Percentiles rank a stretch among this genome's conserved stretches.
Conservation (phyloP, 345 rosid genomes). For the Salix exigua region DNA sequence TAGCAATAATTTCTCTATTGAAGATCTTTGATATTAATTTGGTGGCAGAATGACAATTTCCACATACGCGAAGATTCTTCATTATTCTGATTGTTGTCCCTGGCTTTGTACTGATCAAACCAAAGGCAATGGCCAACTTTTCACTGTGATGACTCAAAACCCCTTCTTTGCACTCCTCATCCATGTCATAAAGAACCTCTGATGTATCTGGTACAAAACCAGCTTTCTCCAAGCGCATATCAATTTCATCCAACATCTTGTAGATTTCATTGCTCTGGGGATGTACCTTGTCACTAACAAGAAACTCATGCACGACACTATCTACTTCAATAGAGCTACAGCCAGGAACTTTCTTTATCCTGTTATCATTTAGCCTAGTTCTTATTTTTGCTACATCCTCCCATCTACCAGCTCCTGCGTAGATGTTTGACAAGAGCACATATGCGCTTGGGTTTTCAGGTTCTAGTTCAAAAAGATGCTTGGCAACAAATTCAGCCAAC, state of each 20-base stretch:
- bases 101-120: slow-evolving; percentile 70
- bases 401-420: slow-evolving; percentile 70
- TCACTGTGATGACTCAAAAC: slow-evolving; percentile 72
- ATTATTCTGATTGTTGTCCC: slow-evolving; percentile 69
- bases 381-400: slow-evolving; percentile 61
- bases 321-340: slow-evolving; percentile 71
- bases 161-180: slow-evolving; percentile 70
- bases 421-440: slow-evolving; percentile 74
- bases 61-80: slow-evolving; percentile 77
- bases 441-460: slow-evolving; percentile 58
- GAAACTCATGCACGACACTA: slow-evolving; percentile 68
- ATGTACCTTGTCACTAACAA: slow-evolving; percentile 65
- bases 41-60: slow-evolving; percentile 69
- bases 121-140: slow-evolving; percentile 76
- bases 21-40: slow-evolving; percentile 70
- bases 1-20: slow-evolving; percentile 68
- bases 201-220: slow-evolving; percentile 68
- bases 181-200: slow-evolving; percentile 68
- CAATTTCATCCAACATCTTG: slow-evolving; percentile 66
- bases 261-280: slow-evolving; percentile 51
- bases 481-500: slow-evolving; percentile 52
- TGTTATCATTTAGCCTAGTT: slow-evolving; percentile 47
- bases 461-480: slow-evolving; percentile 46
- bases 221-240: slow-evolving; percentile 39
- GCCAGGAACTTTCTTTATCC: slow-evolving; percentile 73